Base-by-base conservation (phyloP, 306 rosid genomes). In the Fragaria ananassa region DNA sequence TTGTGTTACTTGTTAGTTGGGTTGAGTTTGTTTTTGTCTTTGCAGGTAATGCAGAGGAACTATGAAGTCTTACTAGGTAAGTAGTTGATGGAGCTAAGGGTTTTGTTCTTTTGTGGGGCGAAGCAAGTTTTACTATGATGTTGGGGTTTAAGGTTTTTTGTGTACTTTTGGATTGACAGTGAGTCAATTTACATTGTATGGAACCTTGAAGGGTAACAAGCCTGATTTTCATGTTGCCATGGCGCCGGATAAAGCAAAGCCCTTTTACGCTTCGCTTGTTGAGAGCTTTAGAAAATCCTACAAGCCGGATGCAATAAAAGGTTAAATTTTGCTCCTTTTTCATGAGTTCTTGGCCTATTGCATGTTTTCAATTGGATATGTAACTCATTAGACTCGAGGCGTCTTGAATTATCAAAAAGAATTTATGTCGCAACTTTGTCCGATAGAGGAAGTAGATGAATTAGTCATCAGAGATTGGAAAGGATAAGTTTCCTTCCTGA, bases 221-320 rank as follows among this genome's bases (percentile, higher is more conserved):
- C 98, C 98, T 10, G 98, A 94, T 78, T 94, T 94, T 76, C 98
- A 94, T 50, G 87, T 94, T 27, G 97, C 98, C 1, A 94, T 94
- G 98, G 85, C 91, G 9, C 95, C 98, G 31, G 85, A 89, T 69
- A 84, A 80, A 42, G 97, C 98, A 6, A 92, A 87, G 68, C 91
- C 93, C 53, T 91, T 90, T 80, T 92, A 94, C 67, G 89, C 93
- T 74, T 86, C 97, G 58, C 77, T 94, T 49, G 91, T 94, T 41
- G 96, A 90, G 7, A 85, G 88, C 71, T 91, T 94, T 79, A 83
- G 81, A 82, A 88, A 61, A 12, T 83, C 91, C 18, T 94, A 91
- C 77, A 84, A 84, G 51, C 76, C 89, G 1, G 91, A 87, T 46
- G 84, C 83, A n/a, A 80, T 94, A 68, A 94, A 88, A 73, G 98